phyloP scores from a whole-genome alignment of 2,329 filamentous ascomycete genomes.

The Microcyclosporella mali region DNA sequence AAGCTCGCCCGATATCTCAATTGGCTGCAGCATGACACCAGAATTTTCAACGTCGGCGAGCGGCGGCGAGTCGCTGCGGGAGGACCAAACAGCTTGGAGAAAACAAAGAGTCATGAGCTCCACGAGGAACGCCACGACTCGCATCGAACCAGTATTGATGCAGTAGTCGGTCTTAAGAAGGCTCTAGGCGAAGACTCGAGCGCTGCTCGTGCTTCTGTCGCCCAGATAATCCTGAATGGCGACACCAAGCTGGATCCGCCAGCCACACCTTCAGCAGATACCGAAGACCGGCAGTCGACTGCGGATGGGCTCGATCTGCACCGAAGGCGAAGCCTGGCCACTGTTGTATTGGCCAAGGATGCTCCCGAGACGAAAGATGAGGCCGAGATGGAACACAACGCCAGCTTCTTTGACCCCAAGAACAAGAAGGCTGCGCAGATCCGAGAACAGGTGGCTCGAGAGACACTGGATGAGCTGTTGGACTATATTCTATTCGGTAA shows the following conservation, averaged over 20 bases:
- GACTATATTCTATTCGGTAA: constrained; percentile 78
- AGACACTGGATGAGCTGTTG: constrained; percentile 84
- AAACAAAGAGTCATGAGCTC: constrained; percentile 21
- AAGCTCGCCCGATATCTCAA: constrained; percentile 92
- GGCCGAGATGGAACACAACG: constrained; percentile 73
- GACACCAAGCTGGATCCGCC: constrained; percentile 38
- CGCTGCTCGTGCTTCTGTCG: constrained; percentile 34
- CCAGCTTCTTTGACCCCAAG: constrained; percentile 86
- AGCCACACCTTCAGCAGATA: constrained; percentile 22
- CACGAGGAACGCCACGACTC: constrained; percentile 13
- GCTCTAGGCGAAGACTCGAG: constrained; percentile 7
- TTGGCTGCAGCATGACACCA: constrained; percentile 93
- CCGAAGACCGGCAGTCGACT: constrained; percentile 1
- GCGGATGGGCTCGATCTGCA: neutral
- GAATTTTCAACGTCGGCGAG: constrained; percentile 96
- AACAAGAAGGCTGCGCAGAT: constrained; percentile 77
- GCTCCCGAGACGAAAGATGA: constrained; percentile 18
- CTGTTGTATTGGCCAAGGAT: constrained; percentile 15
- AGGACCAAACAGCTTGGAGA: constrained; percentile 37
- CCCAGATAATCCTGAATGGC: constrained; percentile 55
- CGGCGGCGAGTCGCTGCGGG: constrained; percentile 73
- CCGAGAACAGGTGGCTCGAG: constrained; percentile 84
- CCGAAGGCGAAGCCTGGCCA: constrained; percentile 19
- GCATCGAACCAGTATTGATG: constrained; percentile 21
- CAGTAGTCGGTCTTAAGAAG: constrained; percentile 9